Evolutionary conservation across 2,329 filamentous ascomycete species (phyloP).

Genomic region (Neoscytalidium dimidiatum): DNA sequence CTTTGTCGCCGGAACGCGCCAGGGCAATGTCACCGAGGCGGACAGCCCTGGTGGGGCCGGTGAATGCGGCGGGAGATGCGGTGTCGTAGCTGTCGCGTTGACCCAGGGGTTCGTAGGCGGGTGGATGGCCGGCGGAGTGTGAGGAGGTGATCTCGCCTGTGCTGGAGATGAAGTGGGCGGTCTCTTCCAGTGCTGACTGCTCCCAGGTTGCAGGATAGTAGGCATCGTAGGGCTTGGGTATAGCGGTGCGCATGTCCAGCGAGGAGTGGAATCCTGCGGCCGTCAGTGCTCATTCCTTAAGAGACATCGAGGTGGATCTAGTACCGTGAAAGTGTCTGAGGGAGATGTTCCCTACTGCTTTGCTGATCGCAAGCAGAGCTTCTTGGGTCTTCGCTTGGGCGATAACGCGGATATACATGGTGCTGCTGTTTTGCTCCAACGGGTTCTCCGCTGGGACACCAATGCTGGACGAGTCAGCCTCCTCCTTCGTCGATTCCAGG

Average conservation of each 20-base stretch:
- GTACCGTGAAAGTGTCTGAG: slow-evolving; percentile 10
- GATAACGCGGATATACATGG: slow-evolving; percentile 35
- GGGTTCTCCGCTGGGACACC: slow-evolving; percentile 30
- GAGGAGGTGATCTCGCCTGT: slow-evolving; percentile 23
- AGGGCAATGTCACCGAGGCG: slow-evolving; percentile 48
- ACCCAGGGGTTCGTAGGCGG: slow-evolving; percentile 20
- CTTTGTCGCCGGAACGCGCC: slow-evolving; percentile 46
- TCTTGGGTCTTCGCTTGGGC: slow-evolving; percentile 29
- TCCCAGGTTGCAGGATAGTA: slow-evolving; percentile 33
- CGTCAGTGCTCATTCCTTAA: background rate
- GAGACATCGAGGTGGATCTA: background rate
- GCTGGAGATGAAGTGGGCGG: slow-evolving; percentile 29
- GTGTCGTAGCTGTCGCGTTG: slow-evolving; percentile 32
- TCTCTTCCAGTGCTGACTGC: slow-evolving; percentile 30
- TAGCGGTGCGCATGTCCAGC: slow-evolving; percentile 31
- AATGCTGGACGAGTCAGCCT: background rate
- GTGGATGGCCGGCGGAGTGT: background rate
- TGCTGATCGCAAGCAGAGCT: slow-evolving; percentile 24
- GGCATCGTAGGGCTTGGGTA: slow-evolving; percentile 34
- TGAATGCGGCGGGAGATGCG: slow-evolving; percentile 24
- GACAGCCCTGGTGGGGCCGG: slow-evolving; percentile 29
- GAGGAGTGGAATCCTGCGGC: slow-evolving; percentile 28
- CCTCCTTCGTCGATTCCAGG: no score
- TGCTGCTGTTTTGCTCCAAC: slow-evolving; percentile 31
- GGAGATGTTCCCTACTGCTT: background rate